Base-by-base conservation (phyloP, 495 filamentous ascomycete genomes). In the Penicillium nucicola region DNA sequence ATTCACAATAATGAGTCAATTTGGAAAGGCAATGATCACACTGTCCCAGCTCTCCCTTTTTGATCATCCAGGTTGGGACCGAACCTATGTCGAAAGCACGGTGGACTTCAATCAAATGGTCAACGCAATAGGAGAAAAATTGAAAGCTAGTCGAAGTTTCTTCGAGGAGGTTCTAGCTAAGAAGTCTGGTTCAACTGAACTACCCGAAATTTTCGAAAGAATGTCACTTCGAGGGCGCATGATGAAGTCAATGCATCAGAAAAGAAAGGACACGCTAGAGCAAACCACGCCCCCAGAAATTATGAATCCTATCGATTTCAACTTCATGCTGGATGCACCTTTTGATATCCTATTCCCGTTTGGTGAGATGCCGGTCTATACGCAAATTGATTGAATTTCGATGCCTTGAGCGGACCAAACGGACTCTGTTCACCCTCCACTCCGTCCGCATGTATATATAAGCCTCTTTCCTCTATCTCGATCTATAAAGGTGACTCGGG, bases 21-120 rank as follows among this genome's bases (percentile, higher is more conserved):
- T 65, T 7, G 58, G 69, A 0, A 58, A 65, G 28, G 54, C 58
- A 5, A 41, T 70, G 13, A 55, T 73, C 43, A 46, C 57, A 6
- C 43, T 71, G 2, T 68, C 66, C 1, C 55, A 62, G 1, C 54
- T 73, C 4, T 62, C 57, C 0, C 65, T 71, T 7, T 58, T 62
- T 8, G 45, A 59, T 5, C 41, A 42, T 5, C 32, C 42, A 10
- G 53, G 44, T 2, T 56, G 62, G 55, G 59, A 59, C 19, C 61
- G 57, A 50, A 42, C 30, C 5, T 62, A 65, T 25, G 59, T 53
- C 6, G 45, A 45, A 36, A 52, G 30, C 3, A 55, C 37, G 2
- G 37, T 65, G 3, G 48, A 65, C 34, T 52, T 56, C 22, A 18
- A 57, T 5, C 17, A 47, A 2, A 49, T 33, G 0, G 23, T 57